Conservation (phyloP, 2,329 filamentous ascomycete genomes). For the Hymenoscyphus linearis region DNA sequence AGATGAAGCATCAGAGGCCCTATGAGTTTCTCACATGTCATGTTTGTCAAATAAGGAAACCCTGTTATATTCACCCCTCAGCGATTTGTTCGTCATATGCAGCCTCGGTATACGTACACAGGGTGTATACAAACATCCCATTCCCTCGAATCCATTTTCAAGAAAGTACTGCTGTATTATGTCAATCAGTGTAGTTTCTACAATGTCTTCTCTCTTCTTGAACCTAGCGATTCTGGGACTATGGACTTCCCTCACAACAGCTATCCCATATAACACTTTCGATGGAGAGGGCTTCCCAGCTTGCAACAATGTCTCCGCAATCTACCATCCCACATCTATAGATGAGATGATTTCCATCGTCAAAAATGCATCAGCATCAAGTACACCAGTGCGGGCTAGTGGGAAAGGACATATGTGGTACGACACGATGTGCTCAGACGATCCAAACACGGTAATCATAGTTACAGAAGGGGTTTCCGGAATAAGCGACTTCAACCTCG, state of each 20-base stretch:
- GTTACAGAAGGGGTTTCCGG: slow-evolving; percentile 13
- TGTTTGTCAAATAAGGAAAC: background rate
- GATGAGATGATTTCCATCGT: slow-evolving; percentile 17
- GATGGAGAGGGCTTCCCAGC: slow-evolving; percentile 18
- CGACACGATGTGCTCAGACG: slow-evolving; percentile 20
- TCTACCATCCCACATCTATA: slow-evolving; percentile 10
- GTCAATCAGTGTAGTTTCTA: background rate
- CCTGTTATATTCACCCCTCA: background rate
- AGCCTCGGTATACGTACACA: background rate
- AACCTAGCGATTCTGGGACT: background rate
- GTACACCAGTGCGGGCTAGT: slow-evolving; percentile 15
- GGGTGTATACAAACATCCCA: background rate
- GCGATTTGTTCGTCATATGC: background rate
- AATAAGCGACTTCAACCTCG: slow-evolving; percentile 13
- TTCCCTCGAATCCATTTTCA: background rate
- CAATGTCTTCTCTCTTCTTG: background rate
- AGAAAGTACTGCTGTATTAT: background rate
- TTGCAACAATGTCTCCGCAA: slow-evolving; percentile 15
- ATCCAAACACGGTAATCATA: slow-evolving; percentile 14
- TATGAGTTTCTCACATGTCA: background rate
- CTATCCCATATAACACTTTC: slow-evolving; percentile 12
- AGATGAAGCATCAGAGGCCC: background rate
- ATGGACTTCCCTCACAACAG: background rate
- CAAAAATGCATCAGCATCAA: slow-evolving; percentile 11
- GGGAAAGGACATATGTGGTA: slow-evolving; percentile 22